phyloP scores from a whole-genome alignment of 306 rosid genomes.

The Cicer pinnatifidum region DNA sequence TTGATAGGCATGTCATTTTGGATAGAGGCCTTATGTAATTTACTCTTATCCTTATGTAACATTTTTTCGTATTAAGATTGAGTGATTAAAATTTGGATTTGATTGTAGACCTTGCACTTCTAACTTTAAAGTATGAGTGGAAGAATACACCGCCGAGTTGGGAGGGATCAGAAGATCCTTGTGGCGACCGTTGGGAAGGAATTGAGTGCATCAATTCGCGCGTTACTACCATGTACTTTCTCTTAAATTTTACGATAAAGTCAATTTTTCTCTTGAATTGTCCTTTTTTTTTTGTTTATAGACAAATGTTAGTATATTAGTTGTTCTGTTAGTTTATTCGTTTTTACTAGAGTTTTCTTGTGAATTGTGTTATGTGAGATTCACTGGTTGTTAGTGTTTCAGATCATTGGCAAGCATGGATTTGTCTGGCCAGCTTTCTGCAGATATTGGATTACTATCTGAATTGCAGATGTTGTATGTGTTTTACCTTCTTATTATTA shows the following conservation, averaged over 20 bases:
- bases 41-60: conserved; percentile 15
- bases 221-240: conserved; percentile 49
- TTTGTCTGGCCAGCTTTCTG: conserved; percentile 59
- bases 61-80: neutral
- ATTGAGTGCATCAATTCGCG: conserved; percentile 48
- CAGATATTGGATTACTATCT: conserved; percentile 54
- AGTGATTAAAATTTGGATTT: conserved; percentile 26
- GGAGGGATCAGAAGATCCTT: conserved; percentile 52
- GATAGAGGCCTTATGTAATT: neutral
- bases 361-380: conserved; percentile 24
- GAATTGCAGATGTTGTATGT: conserved; percentile 60
- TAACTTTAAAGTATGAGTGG: conserved; percentile 33
- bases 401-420: conserved; percentile 56
- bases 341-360: neutral
- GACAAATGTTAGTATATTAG: too few species aligned
- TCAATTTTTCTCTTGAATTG: conserved; percentile 34
- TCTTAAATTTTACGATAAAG: conserved; percentile 28
- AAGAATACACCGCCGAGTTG: conserved; percentile 47
- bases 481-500: conserved; percentile 19
- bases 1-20: conserved; percentile 12
- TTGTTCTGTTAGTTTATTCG: too few species aligned
- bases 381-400: conserved; percentile 39
- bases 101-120: conserved; percentile 41
- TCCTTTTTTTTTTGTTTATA: neutral
- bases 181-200: conserved; percentile 51